Evolutionary conservation across 75 land plant genomes (phyloP).

Genomic region (Picea glauca): DNA sequence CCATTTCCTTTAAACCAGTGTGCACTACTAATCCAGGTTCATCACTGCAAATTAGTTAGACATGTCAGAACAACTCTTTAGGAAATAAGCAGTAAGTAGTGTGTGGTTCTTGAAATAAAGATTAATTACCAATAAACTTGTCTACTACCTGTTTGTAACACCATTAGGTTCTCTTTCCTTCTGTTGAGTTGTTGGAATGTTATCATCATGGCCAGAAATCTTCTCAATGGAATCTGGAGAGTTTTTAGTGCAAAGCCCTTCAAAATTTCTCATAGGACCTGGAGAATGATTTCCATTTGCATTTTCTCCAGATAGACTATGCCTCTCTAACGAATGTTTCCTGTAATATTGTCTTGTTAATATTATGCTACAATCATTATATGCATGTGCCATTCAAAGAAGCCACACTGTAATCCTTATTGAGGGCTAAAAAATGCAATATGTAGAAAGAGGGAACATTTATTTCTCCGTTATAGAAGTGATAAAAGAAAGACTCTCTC

Average conservation of each 20-base stretch:
- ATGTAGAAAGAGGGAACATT: neutral
- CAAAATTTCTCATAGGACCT: neutral
- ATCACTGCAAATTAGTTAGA: neutral
- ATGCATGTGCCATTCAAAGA: neutral
- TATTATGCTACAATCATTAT: neutral
- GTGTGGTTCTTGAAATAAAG: neutral
- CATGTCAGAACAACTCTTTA: neutral
- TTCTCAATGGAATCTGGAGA: neutral
- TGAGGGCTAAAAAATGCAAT: neutral
- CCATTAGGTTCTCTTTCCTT: neutral
- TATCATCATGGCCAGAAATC: neutral
- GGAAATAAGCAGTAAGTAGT: neutral
- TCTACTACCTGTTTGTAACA: neutral
- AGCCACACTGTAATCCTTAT: neutral
- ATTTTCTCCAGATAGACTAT: neutral
- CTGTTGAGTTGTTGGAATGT: neutral
- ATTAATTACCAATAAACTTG: neutral
- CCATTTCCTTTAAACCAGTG: neutral
- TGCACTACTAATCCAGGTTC: neutral
- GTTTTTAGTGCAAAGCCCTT: neutral
- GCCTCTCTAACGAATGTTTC: neutral
- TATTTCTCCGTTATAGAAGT: neutral
- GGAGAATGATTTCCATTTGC: neutral
- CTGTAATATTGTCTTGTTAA: neutral
- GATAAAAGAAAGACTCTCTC: neutral